phyloP scores from a whole-genome alignment of 2,329 filamentous ascomycete genomes.

The Eutypa lata region DNA sequence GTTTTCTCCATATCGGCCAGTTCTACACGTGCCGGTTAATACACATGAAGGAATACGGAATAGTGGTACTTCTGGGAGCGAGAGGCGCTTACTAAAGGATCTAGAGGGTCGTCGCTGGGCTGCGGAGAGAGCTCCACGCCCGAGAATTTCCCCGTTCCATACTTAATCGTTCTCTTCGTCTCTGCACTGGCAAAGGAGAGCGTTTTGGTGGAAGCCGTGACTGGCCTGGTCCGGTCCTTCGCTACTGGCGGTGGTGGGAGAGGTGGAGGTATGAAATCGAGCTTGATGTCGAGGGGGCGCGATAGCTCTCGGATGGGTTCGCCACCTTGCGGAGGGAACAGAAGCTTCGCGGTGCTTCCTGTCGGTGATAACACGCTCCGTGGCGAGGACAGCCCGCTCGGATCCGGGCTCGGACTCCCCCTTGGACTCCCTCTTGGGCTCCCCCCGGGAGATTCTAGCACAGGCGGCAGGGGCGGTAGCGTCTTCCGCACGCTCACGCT shows the following conservation, averaged over 20 bases:
- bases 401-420: neutral
- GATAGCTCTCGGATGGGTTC: slow-evolving; percentile 4
- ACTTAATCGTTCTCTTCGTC: slow-evolving; percentile 41
- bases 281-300: neutral
- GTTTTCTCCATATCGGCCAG: slow-evolving; percentile 54
- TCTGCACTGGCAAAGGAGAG: slow-evolving; percentile 33
- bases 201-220: slow-evolving; percentile 32
- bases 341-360: slow-evolving; percentile 8
- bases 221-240: slow-evolving; percentile 21
- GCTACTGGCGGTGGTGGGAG: slow-evolving; percentile 15
- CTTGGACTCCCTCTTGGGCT: slow-evolving; percentile 3
- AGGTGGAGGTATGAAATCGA: neutral
- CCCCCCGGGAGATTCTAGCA: slow-evolving; percentile 12
- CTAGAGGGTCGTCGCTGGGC: slow-evolving; percentile 51
- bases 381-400: slow-evolving; percentile 1
- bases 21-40: slow-evolving; percentile 36
- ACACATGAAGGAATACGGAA: slow-evolving; percentile 1
- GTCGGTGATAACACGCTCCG: slow-evolving; percentile 5
- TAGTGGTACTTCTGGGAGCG: too few species aligned
- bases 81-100: slow-evolving; percentile 53
- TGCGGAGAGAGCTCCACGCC: slow-evolving; percentile 50
- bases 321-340: slow-evolving; percentile 11
- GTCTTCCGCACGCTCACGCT: slow-evolving; percentile 19
- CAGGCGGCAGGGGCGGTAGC: slow-evolving; percentile 22
- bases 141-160: slow-evolving; percentile 41